Evolutionary conservation across 768 basidiomycete genomes (phyloP), one percentile per base, ranked within the genome.

Genomic region (Cystobasidium ongulense): DNA sequence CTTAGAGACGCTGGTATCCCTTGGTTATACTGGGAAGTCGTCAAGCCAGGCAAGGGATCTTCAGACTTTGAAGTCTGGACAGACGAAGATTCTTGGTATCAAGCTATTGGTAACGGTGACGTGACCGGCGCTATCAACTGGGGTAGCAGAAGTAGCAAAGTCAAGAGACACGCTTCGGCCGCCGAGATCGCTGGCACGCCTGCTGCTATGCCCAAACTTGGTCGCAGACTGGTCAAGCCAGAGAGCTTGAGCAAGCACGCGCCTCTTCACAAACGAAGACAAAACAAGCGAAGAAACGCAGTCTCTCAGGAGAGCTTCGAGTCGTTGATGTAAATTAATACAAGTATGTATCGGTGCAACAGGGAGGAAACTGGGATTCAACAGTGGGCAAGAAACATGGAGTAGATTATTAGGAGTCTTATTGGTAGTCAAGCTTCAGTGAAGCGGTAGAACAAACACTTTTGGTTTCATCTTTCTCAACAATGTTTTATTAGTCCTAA

Each of bases 11-110:
- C 75, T 29, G 74, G 75, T n/a, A 76, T 80, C 23, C 67, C 75
- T 0, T 74, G 72, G 75, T 73, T 78, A 67, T 74, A 76, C 73
- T 80, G 79, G 79, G 63, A 79, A 66, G 52, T 79, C 25, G 72
- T 71, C 53, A 76, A 76, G 29, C 79, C 79, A 1, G 79, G 79
- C 23, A 63, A 62, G 15, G 75, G 62, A 0, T 61, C 74, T 0
- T 27, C 21, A 31, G 78, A 79, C 74, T 79, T 79, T 54, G 78
- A 79, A 72, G 75, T 75, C 54, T 71, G 68, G 68, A 71, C 68
- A 1, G 68, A 71, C 33, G 68, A 71, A 43, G 68, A 71, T 23
- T 53, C 50, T 36, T 71, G 68, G 68, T 10, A 10, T 27, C 23
- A 43, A n/a, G 68, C 54, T 36, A 31, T 71, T n/a, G 53, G 68